These are phyloP conservation scores for Penicillium egyptiacum DNA, from an alignment of 495 filamentous ascomycete genomes.

Conservation along the genomic window DNA sequence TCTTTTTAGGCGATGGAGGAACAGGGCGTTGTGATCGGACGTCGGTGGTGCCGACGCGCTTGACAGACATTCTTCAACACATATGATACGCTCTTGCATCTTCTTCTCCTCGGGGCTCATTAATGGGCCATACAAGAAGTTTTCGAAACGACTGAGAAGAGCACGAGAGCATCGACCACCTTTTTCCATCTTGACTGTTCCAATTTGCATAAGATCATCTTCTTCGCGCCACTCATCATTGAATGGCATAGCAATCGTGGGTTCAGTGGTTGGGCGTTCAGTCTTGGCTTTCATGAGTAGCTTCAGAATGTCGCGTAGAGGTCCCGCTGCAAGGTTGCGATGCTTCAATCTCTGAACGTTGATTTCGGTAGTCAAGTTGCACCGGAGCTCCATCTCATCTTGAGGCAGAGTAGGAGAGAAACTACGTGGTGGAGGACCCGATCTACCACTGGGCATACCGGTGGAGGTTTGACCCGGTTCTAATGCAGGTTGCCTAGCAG, in stretches of 20 bases:
- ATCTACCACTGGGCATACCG: background rate
- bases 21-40: background rate
- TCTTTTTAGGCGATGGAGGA: background rate
- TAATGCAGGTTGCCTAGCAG: background rate
- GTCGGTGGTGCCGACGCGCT: background rate
- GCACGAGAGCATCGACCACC: background rate
- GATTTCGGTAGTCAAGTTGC: slow-evolving; percentile 6
- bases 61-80: slow-evolving; percentile 2
- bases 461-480: background rate
- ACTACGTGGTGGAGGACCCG: background rate
- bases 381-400: slow-evolving; percentile 2
- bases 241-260: background rate
- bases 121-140: slow-evolving; percentile 4
- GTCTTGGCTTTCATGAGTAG: background rate
- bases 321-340: background rate
- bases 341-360: slow-evolving; percentile 4
- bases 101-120: slow-evolving; percentile 4
- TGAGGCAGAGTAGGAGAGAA: background rate
- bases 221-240: slow-evolving; percentile 1
- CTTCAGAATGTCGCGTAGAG: background rate
- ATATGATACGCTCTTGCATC: background rate
- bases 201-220: slow-evolving; percentile 3
- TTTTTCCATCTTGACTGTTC: background rate
- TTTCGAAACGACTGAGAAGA: slow-evolving; percentile 2
- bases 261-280: background rate